Evolutionary conservation across 2,329 filamentous ascomycete species (phyloP).

Genomic region (Aphanocladium album): DNA sequence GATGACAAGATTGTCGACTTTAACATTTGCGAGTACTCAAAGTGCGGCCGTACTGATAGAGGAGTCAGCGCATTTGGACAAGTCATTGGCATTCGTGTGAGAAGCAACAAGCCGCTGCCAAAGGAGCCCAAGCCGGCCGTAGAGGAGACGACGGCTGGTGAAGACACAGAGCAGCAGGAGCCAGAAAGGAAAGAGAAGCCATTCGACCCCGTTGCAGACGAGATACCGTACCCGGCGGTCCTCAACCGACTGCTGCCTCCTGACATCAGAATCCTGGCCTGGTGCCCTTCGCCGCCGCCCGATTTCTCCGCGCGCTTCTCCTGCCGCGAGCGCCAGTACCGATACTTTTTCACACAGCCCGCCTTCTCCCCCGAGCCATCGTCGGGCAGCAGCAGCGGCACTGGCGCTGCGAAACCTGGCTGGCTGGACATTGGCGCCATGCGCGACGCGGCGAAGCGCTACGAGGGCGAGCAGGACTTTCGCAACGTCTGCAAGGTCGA

Average conservation of each 20-base stretch:
- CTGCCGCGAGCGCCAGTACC: constrained; percentile 84
- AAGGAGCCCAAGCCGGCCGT: constrained; percentile 16
- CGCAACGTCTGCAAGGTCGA: constrained; percentile 97
- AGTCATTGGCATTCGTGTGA: constrained; percentile 76
- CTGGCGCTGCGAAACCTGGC: constrained; percentile 57
- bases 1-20: constrained; percentile 64
- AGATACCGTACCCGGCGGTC: constrained; percentile 76
- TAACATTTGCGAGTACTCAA: constrained; percentile 83
- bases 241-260: constrained; percentile 84
- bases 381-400: constrained; percentile 17
- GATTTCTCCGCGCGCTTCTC: constrained; percentile 89
- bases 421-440: constrained; percentile 87
- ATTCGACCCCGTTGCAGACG: constrained; percentile 69
- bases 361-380: constrained; percentile 63
- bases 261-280: constrained; percentile 86
- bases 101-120: constrained; percentile 67
- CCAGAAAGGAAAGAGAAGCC: constrained; percentile 19
- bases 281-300: constrained; percentile 77
- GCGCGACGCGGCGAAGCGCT: constrained; percentile 72
- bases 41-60: constrained; percentile 87
- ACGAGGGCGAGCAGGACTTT: constrained; percentile 86
- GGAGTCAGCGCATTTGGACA: constrained; percentile 97
- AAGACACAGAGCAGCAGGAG: constrained; percentile 20
- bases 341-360: constrained; percentile 97
- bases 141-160: not conserved